Percentiles rank a stretch among this genome's conserved stretches.
Evolutionary conservation across 768 basidiomycete species (phyloP).

Genomic region (Amyloporia xantha): DNA sequence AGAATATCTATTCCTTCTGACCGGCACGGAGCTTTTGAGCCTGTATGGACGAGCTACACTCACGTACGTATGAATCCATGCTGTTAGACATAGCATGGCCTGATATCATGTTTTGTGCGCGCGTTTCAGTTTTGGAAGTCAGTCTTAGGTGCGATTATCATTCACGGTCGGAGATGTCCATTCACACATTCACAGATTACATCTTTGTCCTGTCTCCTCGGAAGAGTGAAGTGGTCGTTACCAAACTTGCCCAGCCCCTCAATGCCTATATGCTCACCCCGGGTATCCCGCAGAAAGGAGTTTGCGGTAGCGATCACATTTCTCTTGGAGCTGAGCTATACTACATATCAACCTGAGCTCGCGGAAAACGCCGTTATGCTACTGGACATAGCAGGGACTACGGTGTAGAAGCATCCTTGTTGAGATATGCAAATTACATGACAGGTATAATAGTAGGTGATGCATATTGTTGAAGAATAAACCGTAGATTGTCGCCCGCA

Average conservation of each 20-base stretch:
- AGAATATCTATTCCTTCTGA: conserved; percentile 34
- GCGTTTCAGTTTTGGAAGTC: conserved; percentile 65
- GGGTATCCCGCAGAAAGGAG: conserved; percentile 72
- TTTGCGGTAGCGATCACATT: conserved; percentile 86
- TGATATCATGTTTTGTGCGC: background rate
- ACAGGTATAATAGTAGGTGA: background rate
- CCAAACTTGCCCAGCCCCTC: conserved; percentile 59
- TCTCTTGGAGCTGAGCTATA: conserved; percentile 64
- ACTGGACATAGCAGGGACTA: too few relatives aligned
- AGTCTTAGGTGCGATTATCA: conserved; percentile 54
- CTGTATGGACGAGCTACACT: conserved; percentile 85
- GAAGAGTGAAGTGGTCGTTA: conserved; percentile 28
- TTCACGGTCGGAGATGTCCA: background rate
- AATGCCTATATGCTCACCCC: conserved; percentile 47
- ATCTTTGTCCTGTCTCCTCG: conserved; percentile 67
- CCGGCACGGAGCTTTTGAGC: conserved; percentile 59
- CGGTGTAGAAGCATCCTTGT: too few relatives aligned
- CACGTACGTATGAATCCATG: conserved; percentile 15
- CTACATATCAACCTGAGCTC: conserved; percentile 15
- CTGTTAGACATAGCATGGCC: background rate
- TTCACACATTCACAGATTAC: conserved; percentile 55
- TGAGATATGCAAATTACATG: conserved; percentile 11
- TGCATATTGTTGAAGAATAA: background rate
- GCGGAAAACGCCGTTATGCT: too few relatives aligned
- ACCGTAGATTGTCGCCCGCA: background rate